phyloP scores from a whole-genome alignment of 768 basidiomycete species.

The Tricholomella constricta region DNA sequence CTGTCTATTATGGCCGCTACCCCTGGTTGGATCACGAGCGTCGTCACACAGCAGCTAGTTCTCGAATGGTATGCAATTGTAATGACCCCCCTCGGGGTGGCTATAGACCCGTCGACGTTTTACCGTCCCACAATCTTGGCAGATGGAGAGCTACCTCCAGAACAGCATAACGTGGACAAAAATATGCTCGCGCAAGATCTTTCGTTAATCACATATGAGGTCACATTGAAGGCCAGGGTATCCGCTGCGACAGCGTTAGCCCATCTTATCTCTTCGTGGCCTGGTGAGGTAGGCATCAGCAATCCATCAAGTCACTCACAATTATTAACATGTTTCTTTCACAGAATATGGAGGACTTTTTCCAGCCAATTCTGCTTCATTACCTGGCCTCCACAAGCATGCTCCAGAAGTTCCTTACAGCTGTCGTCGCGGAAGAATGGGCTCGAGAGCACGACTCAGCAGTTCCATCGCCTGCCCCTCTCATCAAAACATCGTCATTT shows the following conservation, averaged over 20 bases:
- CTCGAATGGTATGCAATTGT: slow-evolving; percentile 85
- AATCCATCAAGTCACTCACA: background rate
- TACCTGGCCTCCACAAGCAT: slow-evolving; percentile 89
- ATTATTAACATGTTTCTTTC: background rate
- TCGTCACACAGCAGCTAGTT: slow-evolving; percentile 59
- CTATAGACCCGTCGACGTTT: slow-evolving; percentile 71
- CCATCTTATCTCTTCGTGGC: slow-evolving; percentile 67
- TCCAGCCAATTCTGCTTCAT: slow-evolving; percentile 73
- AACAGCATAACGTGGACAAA: slow-evolving; percentile 95
- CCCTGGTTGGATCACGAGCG: slow-evolving; percentile 50
- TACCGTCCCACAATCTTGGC: slow-evolving; percentile 58
- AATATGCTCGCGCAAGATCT: slow-evolving; percentile 91
- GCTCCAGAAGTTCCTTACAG: slow-evolving; percentile 86
- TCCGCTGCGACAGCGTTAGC: slow-evolving; percentile 80
- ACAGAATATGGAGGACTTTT: slow-evolving; percentile 58
- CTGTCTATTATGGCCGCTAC: slow-evolving; percentile 52
- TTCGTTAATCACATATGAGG: slow-evolving; percentile 74
- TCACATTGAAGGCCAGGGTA: slow-evolving; percentile 77
- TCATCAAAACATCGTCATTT: slow-evolving; percentile 59
- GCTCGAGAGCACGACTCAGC: slow-evolving; percentile 55
- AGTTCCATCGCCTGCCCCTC: slow-evolving; percentile 31
- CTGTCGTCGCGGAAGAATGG: slow-evolving; percentile 92
- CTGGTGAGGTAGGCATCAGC: slow-evolving; percentile 48
- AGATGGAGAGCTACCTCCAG: slow-evolving; percentile 48
- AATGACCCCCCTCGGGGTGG: slow-evolving; percentile 87